Evolutionary conservation across 1,284 basidiomycete species (phyloP).

Genomic region (Pseudozyma hubeiensis): DNA sequence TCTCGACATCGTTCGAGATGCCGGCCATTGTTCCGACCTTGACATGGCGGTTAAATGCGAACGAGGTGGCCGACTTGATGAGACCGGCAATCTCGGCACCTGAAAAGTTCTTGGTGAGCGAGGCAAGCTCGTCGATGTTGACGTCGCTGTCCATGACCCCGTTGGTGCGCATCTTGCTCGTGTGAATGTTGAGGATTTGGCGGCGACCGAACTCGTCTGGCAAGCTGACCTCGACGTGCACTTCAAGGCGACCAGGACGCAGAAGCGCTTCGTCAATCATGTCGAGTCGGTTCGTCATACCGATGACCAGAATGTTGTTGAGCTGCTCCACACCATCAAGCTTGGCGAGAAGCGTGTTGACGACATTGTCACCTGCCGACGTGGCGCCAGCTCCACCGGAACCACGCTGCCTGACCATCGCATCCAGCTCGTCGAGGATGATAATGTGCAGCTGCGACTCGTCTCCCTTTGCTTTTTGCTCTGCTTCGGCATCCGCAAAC

Average conservation of each 20-base stretch:
- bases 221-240: slow-evolving; percentile 99
- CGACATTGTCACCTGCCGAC: slow-evolving; percentile 96
- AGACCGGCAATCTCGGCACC: slow-evolving; percentile 96
- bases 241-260: slow-evolving; percentile 97
- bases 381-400: slow-evolving; percentile 75
- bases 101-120: slow-evolving; percentile 93
- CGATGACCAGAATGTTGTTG: slow-evolving; percentile 99
- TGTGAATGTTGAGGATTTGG: slow-evolving; percentile 97
- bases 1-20: slow-evolving; percentile 93
- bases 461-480: slow-evolving; percentile 99
- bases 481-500: slow-evolving; percentile 96
- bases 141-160: slow-evolving; percentile 91
- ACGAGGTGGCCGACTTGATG: slow-evolving; percentile 97
- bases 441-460: slow-evolving; percentile 98
- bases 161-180: slow-evolving; percentile 90
- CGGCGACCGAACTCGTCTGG: slow-evolving; percentile 92
- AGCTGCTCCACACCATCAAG: slow-evolving; percentile 99
- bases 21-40: slow-evolving; percentile 97
- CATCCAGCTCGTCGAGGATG: slow-evolving; percentile 99
- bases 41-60: slow-evolving; percentile 96
- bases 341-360: slow-evolving; percentile 99
- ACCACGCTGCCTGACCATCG: slow-evolving; percentile 95
- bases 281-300: slow-evolving; percentile 98
- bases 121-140: slow-evolving; percentile 83
- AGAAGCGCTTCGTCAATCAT: slow-evolving; percentile 99